These are phyloP conservation scores for Solanum pinnatisectum DNA, from an alignment of 257 asterid species.

Conservation along the genomic window DNA sequence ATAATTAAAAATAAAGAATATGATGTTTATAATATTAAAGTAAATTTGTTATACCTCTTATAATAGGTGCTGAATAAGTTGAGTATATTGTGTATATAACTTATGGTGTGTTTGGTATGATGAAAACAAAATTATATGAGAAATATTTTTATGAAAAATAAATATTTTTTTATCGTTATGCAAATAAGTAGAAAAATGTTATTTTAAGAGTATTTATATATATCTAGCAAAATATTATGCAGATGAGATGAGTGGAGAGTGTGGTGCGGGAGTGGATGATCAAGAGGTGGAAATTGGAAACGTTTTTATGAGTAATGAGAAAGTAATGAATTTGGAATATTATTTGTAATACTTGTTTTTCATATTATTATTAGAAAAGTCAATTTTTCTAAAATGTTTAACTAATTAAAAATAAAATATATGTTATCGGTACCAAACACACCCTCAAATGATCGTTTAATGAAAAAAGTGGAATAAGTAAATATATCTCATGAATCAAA, in stretches of 20 bases:
- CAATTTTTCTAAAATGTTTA: background rate
- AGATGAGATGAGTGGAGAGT: background rate
- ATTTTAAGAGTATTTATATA: no score
- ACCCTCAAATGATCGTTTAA: background rate
- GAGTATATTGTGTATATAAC: background rate
- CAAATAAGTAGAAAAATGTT: no score
- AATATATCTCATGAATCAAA: background rate
- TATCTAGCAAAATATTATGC: no score
- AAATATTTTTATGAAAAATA: no score
- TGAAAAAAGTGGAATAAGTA: background rate
- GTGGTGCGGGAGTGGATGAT: background rate
- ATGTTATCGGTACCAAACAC: background rate
- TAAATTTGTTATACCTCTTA: no score
- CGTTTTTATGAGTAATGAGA: no score
- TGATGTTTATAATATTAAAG: background rate
- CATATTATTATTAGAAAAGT: background rate
- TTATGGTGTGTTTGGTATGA: no score
- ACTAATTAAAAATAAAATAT: background rate
- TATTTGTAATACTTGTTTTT: background rate
- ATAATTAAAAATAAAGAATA: no score
- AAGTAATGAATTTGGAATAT: no score
- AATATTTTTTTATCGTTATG: no score
- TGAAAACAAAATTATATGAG: no score
- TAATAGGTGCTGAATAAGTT: background rate
- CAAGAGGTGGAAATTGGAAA: background rate